Base-by-base conservation (phyloP, 2,329 filamentous ascomycete genomes). In the Aureobasidium sp. region DNA sequence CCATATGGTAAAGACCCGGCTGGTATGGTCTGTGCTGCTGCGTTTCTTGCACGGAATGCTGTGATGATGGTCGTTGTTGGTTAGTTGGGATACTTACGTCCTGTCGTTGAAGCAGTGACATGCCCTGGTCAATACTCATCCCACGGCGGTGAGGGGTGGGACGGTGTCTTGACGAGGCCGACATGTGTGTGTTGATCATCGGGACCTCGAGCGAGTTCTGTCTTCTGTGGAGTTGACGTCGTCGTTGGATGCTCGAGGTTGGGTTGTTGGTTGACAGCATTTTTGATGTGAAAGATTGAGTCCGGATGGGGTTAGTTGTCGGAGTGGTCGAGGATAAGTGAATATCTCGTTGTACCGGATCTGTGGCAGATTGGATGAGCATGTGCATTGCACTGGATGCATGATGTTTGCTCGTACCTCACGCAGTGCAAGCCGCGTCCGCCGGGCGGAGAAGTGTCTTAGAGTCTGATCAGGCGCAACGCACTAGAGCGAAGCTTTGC, bases 11-110 rank as follows among this genome's bases (percentile, higher is more conserved):
- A 56, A 59, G 77, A 79, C 85, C 84, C 81, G 85, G 85, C 82
- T 86, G 83, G 80, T 81, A 80, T 79, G 83, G 79, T 80, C 81
- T 82, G 77, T 90, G 87, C 84, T 88, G 83, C 81, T 91, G 88
- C 83, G 85, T 80, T 87, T 88, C 86, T 85, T 85, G 86, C 84
- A 89, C 80, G 74, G 82, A 79, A 80, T 89, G 85, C 80, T 90
- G 86, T 79, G 75, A 74, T 79, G 88, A 85, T 78, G 74, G 75
- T 72, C 74, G 72, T 78, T 75, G 76, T 76, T 70, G 65, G 76
- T 79, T 79, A 79, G 76, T 78, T 57, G 58, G 60, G 70, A 69
- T 76, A 74, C 74, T 77, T 76, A 76, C 72, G 65, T 68, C 70
- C 56, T 59, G 62, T 27, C 47, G 55, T 56, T 57, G 56, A 62